Evolutionary conservation across 2,329 filamentous ascomycete species (phyloP).

Genomic region (Zymoseptoria tritici): DNA sequence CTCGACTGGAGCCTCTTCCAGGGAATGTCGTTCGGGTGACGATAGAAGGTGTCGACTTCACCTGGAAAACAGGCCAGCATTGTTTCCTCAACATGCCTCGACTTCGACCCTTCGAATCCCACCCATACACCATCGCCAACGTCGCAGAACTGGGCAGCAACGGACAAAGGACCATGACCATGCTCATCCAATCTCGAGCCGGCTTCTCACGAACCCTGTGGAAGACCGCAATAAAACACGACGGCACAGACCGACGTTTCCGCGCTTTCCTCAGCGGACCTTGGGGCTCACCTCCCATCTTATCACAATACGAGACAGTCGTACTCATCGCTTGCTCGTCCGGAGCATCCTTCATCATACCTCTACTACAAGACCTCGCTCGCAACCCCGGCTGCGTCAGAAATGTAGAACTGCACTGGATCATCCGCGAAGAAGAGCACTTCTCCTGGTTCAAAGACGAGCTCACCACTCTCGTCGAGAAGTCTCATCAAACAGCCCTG

Average conservation of each 20-base stretch:
- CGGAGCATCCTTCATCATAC: slow-evolving; percentile 52
- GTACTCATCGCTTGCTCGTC: slow-evolving; percentile 54
- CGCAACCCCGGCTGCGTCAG: slow-evolving; percentile 26
- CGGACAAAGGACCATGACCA: slow-evolving; percentile 4
- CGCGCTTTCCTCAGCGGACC: slow-evolving; percentile 25
- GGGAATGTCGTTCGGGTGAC: slow-evolving; percentile 51
- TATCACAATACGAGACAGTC: slow-evolving; percentile 55
- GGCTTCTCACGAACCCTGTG: slow-evolving; percentile 24
- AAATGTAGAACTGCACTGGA: slow-evolving; percentile 23
- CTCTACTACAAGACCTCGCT: slow-evolving; percentile 50
- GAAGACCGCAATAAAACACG: slow-evolving; percentile 15
- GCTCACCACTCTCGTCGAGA: slow-evolving; percentile 9
- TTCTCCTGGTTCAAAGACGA: slow-evolving; percentile 17
- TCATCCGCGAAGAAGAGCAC: slow-evolving; percentile 22
- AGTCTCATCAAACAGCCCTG: slow-evolving; percentile 25
- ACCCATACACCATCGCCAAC: slow-evolving; percentile 54
- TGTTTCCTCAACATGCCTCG: slow-evolving; percentile 53
- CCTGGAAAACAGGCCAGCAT: slow-evolving; percentile 57
- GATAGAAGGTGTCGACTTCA: slow-evolving; percentile 47
- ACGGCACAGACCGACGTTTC: slow-evolving; percentile 6
- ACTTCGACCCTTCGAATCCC: slow-evolving; percentile 50
- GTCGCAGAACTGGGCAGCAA: slow-evolving; percentile 33
- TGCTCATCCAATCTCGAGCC: slow-evolving; percentile 25
- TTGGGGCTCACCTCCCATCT: slow-evolving; percentile 26
- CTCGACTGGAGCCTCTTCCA: slow-evolving; percentile 37